A percentile compares a stretch with the other conserved stretches of the same genome.
Conservation (phyloP, 2,329 filamentous ascomycete species). For the Blastomyces silverae region DNA sequence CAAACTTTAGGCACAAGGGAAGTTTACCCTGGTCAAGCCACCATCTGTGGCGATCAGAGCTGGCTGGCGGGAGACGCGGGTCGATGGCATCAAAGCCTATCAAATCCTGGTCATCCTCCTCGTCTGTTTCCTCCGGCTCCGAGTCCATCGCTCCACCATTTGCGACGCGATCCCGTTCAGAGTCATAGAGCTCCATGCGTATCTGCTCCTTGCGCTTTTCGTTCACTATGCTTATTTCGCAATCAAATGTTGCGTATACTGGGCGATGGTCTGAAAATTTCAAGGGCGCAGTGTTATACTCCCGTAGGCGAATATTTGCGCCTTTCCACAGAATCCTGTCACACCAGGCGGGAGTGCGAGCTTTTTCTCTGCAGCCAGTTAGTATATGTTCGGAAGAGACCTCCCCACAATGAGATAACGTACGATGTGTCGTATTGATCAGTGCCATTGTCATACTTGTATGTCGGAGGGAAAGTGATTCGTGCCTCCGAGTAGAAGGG, state of each 20-base stretch:
- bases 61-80: constrained; percentile 61
- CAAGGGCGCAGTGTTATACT: constrained; percentile 75
- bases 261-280: constrained; percentile 94
- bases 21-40: constrained; percentile 55
- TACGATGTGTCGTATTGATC: constrained; percentile 89
- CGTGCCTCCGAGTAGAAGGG: constrained; percentile 84
- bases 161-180: constrained; percentile 58
- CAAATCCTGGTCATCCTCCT: constrained; percentile 58
- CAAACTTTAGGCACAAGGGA: neutral
- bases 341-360: constrained; percentile 93
- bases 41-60: constrained; percentile 57
- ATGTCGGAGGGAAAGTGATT: constrained; percentile 86
- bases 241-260: constrained; percentile 83
- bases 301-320: constrained; percentile 68
- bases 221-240: constrained; percentile 72
- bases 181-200: constrained; percentile 65
- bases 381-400: constrained; percentile 22
- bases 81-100: constrained; percentile 77
- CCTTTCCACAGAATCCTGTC: constrained; percentile 89
- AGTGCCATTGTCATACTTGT: constrained; percentile 86
- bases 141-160: constrained; percentile 37
- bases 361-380: constrained; percentile 65
- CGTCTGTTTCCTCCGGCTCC: constrained; percentile 25
- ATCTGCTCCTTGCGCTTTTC: constrained; percentile 65
- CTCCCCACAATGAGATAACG: constrained; percentile 30